Base-by-base conservation (phyloP, 139 green algal genomes). In the Raphidocelis subcapitata region DNA sequence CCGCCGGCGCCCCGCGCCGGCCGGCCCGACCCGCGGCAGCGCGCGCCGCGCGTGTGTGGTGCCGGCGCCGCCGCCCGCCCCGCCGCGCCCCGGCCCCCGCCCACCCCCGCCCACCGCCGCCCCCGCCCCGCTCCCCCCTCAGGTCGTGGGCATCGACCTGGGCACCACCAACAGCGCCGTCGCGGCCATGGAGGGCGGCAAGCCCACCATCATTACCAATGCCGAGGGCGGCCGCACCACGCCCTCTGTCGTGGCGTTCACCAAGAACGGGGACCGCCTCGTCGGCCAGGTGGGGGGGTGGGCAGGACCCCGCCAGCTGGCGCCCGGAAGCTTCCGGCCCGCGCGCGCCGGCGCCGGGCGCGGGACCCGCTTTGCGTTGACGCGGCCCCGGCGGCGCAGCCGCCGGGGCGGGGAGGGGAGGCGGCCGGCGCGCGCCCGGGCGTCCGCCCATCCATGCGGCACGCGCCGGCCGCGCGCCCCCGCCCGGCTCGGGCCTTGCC, bases 161-260 rank as follows among this genome's bases (percentile, higher is more conserved):
- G 92, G 92, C 18, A 97, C 92, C 32, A 97, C 92, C 44, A 99
- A 99, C 86, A 97, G 87, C 12, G 92, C 93, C 21, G 92, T 97
- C 31, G 94, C 94, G 26, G 91, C 88, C 24, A 96, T 97, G 88
- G 89, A 96, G 84, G 94, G 92, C 66, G 91, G 91, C 68, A 96
- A 97, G 86, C 89, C 93, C 52, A 99, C 93, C 12, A 98, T 99
- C 74, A 92, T 99, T 71, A 97, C 94, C 65, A 99, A 99, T 79
- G 91, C 93, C 20, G 96, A 99, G 87, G 96, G 96, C 67, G 88
- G 87, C 44, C 89, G 96, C 69, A 99, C 96, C 18, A 99, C 96
- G 0, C 96, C 96, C 3, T 98, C 93, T 5, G 96, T 99, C 1
- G 95, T 99, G 5, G 96, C 96, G 1, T 99, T 92, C 84, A 97